These are phyloP conservation scores for Cryptococcus sp. DNA, from an alignment of 1,284 basidiomycete genomes.

Conservation along the genomic window DNA sequence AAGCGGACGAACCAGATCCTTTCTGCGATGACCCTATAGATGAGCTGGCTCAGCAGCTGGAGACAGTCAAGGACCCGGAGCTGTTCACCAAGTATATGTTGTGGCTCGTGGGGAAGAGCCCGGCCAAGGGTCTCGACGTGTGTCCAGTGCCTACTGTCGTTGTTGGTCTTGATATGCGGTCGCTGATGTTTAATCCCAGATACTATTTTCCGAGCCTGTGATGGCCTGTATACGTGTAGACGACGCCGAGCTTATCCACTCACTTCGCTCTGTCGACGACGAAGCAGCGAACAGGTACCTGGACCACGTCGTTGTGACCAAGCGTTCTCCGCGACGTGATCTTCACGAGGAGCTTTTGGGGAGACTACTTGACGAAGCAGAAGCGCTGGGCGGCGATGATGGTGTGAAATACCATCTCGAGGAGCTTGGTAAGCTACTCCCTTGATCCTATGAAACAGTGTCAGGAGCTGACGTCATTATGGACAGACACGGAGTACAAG, in stretches of 20 bases:
- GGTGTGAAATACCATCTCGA: slow-evolving; percentile 49
- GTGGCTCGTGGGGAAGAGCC: slow-evolving; percentile 71
- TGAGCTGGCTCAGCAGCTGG: slow-evolving; percentile 65
- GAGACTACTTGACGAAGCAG: slow-evolving; percentile 32
- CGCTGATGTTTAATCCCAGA: slow-evolving; percentile 20
- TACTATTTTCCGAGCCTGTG: slow-evolving; percentile 53
- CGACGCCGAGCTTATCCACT: slow-evolving; percentile 42
- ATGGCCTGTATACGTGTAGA: slow-evolving; percentile 58
- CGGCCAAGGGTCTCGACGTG: slow-evolving; percentile 69
- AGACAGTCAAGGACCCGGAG: slow-evolving; percentile 59
- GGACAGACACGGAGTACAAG: slow-evolving; percentile 46
- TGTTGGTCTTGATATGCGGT: too few species aligned
- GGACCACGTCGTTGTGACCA: slow-evolving; percentile 72
- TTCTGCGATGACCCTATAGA: slow-evolving; percentile 65
- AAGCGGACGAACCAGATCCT: slow-evolving; percentile 64
- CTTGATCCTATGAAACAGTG: neutral
- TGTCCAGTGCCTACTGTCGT: slow-evolving; percentile 19
- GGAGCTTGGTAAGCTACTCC: slow-evolving; percentile 41
- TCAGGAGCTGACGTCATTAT: neutral
- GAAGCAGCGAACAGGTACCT: slow-evolving; percentile 66
- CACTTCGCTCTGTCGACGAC: slow-evolving; percentile 43
- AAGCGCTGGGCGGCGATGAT: slow-evolving; percentile 36
- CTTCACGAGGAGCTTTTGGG: slow-evolving; percentile 41
- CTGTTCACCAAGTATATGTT: slow-evolving; percentile 70
- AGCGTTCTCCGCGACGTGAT: slow-evolving; percentile 54